Evolutionary conservation across 768 basidiomycete genomes (phyloP), one percentile per base, ranked within the genome.

Genomic region (Zangia roseola): DNA sequence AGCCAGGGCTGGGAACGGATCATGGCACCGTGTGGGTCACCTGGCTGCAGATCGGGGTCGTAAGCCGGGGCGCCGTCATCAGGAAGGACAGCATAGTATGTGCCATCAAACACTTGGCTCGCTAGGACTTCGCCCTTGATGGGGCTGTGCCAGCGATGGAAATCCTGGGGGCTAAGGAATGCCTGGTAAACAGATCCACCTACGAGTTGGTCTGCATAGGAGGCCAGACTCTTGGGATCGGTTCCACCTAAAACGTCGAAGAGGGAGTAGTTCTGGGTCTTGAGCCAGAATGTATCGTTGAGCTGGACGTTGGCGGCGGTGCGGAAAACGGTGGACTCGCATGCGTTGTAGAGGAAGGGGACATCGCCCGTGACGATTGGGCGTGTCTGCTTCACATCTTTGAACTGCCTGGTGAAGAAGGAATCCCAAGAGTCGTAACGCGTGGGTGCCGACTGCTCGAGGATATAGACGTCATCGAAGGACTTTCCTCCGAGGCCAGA

Each of bases 111-210:
- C 26, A 72, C 55, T 13, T 69, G 68, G 10, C 57, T 60, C 60
- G 76, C 64, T 19, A 43, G 50, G 42, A 79, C 59, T 0, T 23
- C 62, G 9, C 78, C 77, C 19, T 69, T 67, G 13, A 83, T 73
- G 36, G 83, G 83, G 28, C 70, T 65, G 66, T 80, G 79, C 83
- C 82, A 83, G 54, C 82, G 78, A 54, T 84, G 83, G 58, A 82
- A 84, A 21, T 73, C 71, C 26, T 70, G 54, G 0, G 77, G 70
- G 38, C 68, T 69, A 49, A 84, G 74, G 71, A 81, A 83, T 0
- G 75, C 80, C 57, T 84, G 83, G 61, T 73, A 76, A 23, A 80
- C 62, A 0, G 75, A 71, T 8, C 75, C 82, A 17, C 76, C 78
- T 3, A 69, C 69, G 56, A 82, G 81, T 10, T 70, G 55, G 2